A percentile compares a stretch with the other conserved stretches of the same genome.
These are phyloP conservation scores for Phyllosticta citriasiana DNA, from an alignment of 2,329 filamentous ascomycete species.

Conservation along the genomic window DNA sequence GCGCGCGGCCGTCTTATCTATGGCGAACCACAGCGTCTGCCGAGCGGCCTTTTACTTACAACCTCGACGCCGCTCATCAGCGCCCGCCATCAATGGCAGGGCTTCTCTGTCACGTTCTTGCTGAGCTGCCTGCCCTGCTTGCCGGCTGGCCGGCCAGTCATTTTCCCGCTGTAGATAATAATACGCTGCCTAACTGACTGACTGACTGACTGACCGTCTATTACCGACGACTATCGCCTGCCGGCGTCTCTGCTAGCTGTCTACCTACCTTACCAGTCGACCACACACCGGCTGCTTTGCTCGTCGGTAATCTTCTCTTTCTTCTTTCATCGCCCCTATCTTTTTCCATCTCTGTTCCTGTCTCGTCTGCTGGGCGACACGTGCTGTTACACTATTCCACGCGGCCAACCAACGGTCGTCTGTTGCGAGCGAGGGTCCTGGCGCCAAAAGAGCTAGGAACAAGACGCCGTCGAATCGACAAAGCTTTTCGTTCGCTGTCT, in stretches of 20 bases:
- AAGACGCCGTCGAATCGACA: too few species aligned
- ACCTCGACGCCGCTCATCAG: not conserved
- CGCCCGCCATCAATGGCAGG: not conserved
- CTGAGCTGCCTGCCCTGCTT: not conserved
- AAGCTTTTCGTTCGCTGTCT: too few species aligned
- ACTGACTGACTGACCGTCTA: not conserved
- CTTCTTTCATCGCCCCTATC: not conserved
- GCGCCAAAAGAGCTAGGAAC: too few species aligned
- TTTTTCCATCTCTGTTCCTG: not conserved
- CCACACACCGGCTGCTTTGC: not conserved
- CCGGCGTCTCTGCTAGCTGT: not conserved
- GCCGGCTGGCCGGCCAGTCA: not conserved
- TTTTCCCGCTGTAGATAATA: not conserved
- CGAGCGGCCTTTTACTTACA: not conserved
- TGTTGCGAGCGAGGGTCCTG: too few species aligned
- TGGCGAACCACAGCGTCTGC: not conserved
- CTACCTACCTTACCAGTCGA: not conserved
- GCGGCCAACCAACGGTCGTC: too few species aligned
- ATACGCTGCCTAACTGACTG: not conserved
- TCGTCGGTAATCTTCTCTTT: not conserved
- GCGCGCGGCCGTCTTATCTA: not conserved
- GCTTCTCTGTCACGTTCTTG: not conserved
- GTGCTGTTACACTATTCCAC: too few species aligned
- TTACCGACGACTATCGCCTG: not conserved
- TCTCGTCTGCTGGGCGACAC: not conserved